Percentiles rank a stretch among this genome's conserved stretches.
Evolutionary conservation across 768 basidiomycete species (phyloP).

Genomic region (Pisolithus marmoratus): DNA sequence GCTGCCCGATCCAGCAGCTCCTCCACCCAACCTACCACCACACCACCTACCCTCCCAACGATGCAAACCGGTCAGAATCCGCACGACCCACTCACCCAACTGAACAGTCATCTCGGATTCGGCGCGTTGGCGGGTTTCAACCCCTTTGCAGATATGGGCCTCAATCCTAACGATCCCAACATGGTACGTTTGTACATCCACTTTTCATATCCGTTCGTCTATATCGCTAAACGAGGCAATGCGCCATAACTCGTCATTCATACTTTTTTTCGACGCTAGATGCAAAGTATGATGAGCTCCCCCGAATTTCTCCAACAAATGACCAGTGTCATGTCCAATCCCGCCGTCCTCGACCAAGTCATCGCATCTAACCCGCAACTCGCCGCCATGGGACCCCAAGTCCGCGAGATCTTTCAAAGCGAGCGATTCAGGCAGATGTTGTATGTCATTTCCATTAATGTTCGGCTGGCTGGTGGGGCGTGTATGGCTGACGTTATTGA

Average conservation of each 20-base stretch:
- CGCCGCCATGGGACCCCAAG: slow-evolving; percentile 70
- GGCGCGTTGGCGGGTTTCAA: slow-evolving; percentile 84
- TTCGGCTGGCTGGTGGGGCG: not conserved
- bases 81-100: slow-evolving; percentile 77
- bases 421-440: slow-evolving; percentile 71
- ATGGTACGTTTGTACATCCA: slow-evolving; percentile 52
- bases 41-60: slow-evolving; percentile 52
- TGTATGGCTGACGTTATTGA: not conserved
- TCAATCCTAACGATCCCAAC: slow-evolving; percentile 92
- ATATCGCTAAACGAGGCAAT: not conserved
- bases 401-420: slow-evolving; percentile 73
- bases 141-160: slow-evolving; percentile 86
- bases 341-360: slow-evolving; percentile 83
- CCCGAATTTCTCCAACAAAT: slow-evolving; percentile 87
- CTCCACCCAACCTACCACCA: slow-evolving; percentile 30
- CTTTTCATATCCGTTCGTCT: too few relatives aligned
- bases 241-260: not conserved
- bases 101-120: slow-evolving; percentile 74
- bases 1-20: slow-evolving; percentile 42
- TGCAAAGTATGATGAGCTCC: slow-evolving; percentile 81
- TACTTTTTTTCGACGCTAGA: slow-evolving; percentile 33
- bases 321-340: slow-evolving; percentile 80
- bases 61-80: slow-evolving; percentile 93
- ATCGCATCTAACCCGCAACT: slow-evolving; percentile 79
- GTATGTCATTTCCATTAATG: slow-evolving; percentile 28